These are phyloP conservation scores for Pleomassaria siparia DNA, from an alignment of 2,329 filamentous ascomycete genomes.

Conservation along the genomic window DNA sequence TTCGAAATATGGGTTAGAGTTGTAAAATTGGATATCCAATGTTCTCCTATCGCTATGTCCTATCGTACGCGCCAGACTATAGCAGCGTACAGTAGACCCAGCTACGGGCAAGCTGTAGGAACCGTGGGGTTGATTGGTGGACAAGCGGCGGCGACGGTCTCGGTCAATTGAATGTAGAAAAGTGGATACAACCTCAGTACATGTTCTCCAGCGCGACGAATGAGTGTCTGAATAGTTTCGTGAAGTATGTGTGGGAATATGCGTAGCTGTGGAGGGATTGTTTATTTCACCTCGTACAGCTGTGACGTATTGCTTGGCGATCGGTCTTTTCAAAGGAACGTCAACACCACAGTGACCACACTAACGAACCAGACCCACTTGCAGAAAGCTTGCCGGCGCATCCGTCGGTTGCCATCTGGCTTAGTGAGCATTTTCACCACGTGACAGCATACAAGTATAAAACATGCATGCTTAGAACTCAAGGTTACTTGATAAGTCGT, in stretches of 20 bases:
- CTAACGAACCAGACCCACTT: conserved; percentile 7
- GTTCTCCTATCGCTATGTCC: background rate
- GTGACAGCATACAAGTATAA: background rate
- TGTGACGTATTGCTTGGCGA: conserved; percentile 9
- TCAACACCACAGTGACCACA: conserved; percentile 21
- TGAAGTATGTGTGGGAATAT: background rate
- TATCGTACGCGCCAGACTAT: background rate
- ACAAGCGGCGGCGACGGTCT: background rate
- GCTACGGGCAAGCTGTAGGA: background rate
- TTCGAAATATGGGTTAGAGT: background rate
- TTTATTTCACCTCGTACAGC: conserved; percentile 13
- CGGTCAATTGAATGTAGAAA: conserved; percentile 15
- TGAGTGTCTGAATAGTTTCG: conserved; percentile 6
- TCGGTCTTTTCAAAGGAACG: background rate
- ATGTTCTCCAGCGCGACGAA: conserved; percentile 11
- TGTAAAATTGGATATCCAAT: background rate
- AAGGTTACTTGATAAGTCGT: background rate
- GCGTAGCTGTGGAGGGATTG: conserved; percentile 13
- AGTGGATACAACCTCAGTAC: background rate
- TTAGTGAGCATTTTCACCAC: conserved; percentile 10
- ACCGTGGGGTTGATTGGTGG: background rate
- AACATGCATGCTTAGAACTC: background rate
- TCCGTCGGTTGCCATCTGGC: conserved; percentile 19
- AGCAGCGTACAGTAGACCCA: background rate
- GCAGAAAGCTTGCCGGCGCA: conserved; percentile 14